Evolutionary conservation across 768 basidiomycete species (phyloP).

Genomic region (Rhodocollybia butyracea): DNA sequence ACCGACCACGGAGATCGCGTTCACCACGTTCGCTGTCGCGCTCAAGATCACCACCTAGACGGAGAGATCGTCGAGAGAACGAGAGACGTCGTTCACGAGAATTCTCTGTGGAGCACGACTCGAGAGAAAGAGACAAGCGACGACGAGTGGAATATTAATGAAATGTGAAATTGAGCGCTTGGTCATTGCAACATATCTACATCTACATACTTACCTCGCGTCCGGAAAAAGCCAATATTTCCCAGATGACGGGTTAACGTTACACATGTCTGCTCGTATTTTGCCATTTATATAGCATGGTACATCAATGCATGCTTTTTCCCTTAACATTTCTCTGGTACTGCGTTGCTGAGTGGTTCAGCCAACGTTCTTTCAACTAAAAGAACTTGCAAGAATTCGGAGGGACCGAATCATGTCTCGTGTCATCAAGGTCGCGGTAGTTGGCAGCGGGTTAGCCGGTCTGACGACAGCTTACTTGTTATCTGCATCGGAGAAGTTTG

Average conservation of each 20-base stretch:
- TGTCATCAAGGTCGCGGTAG: constrained; percentile 59
- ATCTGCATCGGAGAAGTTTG: constrained; percentile 38
- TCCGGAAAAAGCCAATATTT: too few relatives aligned
- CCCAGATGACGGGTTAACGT: too few relatives aligned
- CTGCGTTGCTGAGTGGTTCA: not conserved
- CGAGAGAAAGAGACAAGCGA: constrained; percentile 44
- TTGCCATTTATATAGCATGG: too few relatives aligned
- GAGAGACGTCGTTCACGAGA: constrained; percentile 30
- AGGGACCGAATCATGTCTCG: constrained; percentile 23
- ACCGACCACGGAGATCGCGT: constrained; percentile 20
- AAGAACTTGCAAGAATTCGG: too few relatives aligned
- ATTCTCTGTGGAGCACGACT: constrained; percentile 23
- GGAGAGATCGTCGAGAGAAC: constrained; percentile 19
- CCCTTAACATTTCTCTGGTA: too few relatives aligned
- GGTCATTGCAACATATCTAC: too few relatives aligned
- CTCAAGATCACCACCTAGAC: constrained; percentile 24
- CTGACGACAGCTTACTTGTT: constrained; percentile 66
- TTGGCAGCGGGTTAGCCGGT: constrained; percentile 74
- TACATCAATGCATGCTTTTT: too few relatives aligned
- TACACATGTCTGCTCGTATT: too few relatives aligned
- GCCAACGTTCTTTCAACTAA: too few relatives aligned
- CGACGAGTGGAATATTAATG: constrained; percentile 47
- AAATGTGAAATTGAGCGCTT: too few relatives aligned
- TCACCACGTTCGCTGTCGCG: constrained; percentile 23
- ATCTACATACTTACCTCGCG: too few relatives aligned